Evolutionary conservation across 768 basidiomycete genomes (phyloP).

Genomic region (Daedalea quercina): DNA sequence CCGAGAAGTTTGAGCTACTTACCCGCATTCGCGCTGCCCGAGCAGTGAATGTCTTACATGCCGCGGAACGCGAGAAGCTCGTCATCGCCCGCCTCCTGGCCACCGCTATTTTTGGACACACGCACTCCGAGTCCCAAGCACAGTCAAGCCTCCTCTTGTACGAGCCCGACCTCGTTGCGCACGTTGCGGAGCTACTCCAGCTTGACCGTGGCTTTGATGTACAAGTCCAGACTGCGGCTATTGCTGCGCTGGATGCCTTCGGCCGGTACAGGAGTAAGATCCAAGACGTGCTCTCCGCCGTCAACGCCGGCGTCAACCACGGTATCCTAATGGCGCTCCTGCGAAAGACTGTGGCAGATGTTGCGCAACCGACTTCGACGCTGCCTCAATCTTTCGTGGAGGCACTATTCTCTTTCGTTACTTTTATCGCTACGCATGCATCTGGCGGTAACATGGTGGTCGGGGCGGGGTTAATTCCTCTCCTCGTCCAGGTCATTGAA

Average conservation of each 20-base stretch:
- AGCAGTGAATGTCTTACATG: conserved; percentile 51
- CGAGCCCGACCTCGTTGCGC: conserved; percentile 86
- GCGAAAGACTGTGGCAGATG: conserved; percentile 71
- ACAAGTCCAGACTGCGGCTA: conserved; percentile 74
- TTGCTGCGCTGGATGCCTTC: conserved; percentile 87
- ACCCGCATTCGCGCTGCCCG: conserved; percentile 81
- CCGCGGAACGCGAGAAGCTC: conserved; percentile 69
- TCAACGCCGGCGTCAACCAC: conserved; percentile 95
- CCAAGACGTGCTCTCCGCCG: conserved; percentile 80
- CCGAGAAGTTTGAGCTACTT: conserved; percentile 83
- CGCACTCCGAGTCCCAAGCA: conserved; percentile 73
- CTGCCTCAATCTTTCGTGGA: conserved; percentile 76
- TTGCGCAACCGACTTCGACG: conserved; percentile 56
- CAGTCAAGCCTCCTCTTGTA: conserved; percentile 83
- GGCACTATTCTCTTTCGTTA: conserved; percentile 79
- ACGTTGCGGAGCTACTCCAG: conserved; percentile 86
- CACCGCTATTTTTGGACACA: conserved; percentile 88
- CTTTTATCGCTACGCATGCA: conserved; percentile 78
- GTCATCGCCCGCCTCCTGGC: conserved; percentile 77
- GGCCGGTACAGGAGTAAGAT: conserved; percentile 78
- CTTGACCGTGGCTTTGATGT: conserved; percentile 67
- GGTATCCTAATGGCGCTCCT: conserved; percentile 89
- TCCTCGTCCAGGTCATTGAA: conserved; percentile 86
- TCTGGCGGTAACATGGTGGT: conserved; percentile 91
- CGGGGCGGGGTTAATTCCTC: conserved; percentile 84